Percentiles rank a stretch among this genome's conserved stretches.
phyloP scores from a whole-genome alignment of 352 stramenopile genomes.

The Globisporangium spinosum region DNA sequence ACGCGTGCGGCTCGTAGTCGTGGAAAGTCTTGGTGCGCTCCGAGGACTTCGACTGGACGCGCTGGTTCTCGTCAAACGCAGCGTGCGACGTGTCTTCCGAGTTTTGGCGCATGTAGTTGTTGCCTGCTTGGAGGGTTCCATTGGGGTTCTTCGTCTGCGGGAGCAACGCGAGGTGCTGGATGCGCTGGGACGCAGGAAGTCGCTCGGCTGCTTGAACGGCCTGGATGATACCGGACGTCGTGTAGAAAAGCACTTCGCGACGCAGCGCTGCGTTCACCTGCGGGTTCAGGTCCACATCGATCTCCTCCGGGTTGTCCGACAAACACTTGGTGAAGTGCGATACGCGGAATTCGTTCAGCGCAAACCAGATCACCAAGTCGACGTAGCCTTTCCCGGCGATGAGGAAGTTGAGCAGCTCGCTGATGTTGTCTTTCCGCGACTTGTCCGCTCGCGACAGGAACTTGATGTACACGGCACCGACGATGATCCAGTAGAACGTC shows the following conservation, averaged over 20 bases:
- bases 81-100: slow-evolving; percentile 35
- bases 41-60: slow-evolving; percentile 62
- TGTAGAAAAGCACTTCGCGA: slow-evolving; percentile 89
- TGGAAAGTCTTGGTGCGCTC: slow-evolving; percentile 85
- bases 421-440: slow-evolving; percentile 48
- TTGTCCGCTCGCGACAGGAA: slow-evolving; percentile 59
- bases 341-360: slow-evolving; percentile 83
- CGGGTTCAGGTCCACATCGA: slow-evolving; percentile 81
- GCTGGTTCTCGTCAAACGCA: slow-evolving; percentile 71
- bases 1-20: slow-evolving; percentile 85
- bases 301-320: slow-evolving; percentile 46
- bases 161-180: slow-evolving; percentile 79
- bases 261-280: slow-evolving; percentile 87
- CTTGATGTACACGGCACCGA: slow-evolving; percentile 74
- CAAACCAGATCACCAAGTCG: slow-evolving; percentile 89
- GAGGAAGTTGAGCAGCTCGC: slow-evolving; percentile 82
- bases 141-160: slow-evolving; percentile 57
- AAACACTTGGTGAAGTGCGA: slow-evolving; percentile 71
- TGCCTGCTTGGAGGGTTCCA: slow-evolving; percentile 23
- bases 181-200: slow-evolving; percentile 67
- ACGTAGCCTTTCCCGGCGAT: slow-evolving; percentile 86
- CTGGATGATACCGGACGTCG: slow-evolving; percentile 87
- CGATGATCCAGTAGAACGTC: slow-evolving; percentile 86
- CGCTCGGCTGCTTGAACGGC: slow-evolving; percentile 77
- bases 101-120: slow-evolving; percentile 51